Base-by-base conservation (phyloP, 1,284 basidiomycete genomes). In the Lentinula novae-zelandiae region DNA sequence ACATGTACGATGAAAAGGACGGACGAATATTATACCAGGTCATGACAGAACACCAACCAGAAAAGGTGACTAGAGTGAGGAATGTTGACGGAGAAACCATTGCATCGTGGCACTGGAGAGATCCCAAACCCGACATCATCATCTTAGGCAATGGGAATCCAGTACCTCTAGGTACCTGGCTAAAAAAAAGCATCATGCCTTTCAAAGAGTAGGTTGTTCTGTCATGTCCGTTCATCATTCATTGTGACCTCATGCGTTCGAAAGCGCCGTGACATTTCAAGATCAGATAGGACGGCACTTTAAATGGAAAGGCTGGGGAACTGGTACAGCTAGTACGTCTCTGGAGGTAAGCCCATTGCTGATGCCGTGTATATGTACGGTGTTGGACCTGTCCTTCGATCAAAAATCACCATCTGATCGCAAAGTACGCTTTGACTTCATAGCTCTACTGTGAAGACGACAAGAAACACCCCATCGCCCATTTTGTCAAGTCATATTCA, bases 141-240 rank as follows among this genome's bases (percentile, higher is more conserved):
- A 72, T 70, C 12, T 57, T 75, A 9, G 67, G 70, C 15, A 65
- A 66, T 38, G 62, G 52, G n/a, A 64, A 59, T 48, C 72, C 68
- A 60, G 66, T 65, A 46, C 66, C 66, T 42, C 72, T 71, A 50
- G 72, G 73, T 44, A 69, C 70, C 10, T 81, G 79, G 79, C 67
- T 80, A 62, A 76, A 73, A 65, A 77, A 74, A 60, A 79, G 76
- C 61, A 61, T 76, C n/a, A 67, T 80, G 2, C 78, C 78, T 5
- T 76, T 80, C 67, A 75, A 74, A 42, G 69, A 75, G 78, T 79
- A 61, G 17, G 40, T 22, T n/a, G n/a, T 17, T 31, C 12, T 22
- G 44, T 42, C 12, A 27, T 39, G 51, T 53, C 13, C 44, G 22
- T 31, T 34, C 39, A 38, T 31, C 38, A 54, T 34, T 17, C 33